Conservation (phyloP, 2,329 filamentous ascomycete species). For the Paecilomyces sp. region DNA sequence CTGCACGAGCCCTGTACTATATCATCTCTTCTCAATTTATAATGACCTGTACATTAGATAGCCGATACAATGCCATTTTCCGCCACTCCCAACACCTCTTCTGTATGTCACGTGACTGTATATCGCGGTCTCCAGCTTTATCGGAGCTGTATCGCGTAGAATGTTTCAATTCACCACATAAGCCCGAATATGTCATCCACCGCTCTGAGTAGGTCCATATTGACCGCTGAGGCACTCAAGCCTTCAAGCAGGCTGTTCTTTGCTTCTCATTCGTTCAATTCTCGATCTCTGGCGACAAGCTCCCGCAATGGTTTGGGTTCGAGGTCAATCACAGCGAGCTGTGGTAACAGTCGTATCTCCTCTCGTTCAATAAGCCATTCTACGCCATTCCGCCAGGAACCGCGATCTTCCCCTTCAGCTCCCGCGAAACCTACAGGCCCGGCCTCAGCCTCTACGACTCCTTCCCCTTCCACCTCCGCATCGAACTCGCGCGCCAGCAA, state of each 20-base stretch:
- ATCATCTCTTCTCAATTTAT: not conserved
- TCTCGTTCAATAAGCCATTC: slow-evolving; percentile 13
- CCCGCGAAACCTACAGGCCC: slow-evolving; percentile 6
- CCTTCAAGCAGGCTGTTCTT: not conserved
- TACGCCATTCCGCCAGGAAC: slow-evolving; percentile 4
- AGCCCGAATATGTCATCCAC: slow-evolving; percentile 7
- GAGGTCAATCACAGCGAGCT: not conserved
- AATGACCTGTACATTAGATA: not conserved
- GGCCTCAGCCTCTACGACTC: slow-evolving; percentile 6
- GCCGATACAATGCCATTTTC: not conserved
- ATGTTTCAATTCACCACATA: not conserved
- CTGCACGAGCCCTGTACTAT: not conserved
- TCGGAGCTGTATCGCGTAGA: not conserved
- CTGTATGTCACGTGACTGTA: not conserved
- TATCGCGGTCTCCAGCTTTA: not conserved
- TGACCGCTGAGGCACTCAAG: slow-evolving; percentile 4
- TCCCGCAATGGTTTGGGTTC: not conserved
- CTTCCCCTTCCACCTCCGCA: slow-evolving; percentile 9
- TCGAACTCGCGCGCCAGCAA: slow-evolving; percentile 10
- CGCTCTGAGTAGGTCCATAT: slow-evolving; percentile 6
- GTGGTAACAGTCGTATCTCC: not conserved
- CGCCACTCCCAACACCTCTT: not conserved
- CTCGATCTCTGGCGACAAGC: not conserved
- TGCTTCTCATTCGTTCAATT: not conserved
- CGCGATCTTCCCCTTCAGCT: slow-evolving; percentile 8